Base-by-base conservation (phyloP, 75 land plant genomes). In the Larix kaempferi region DNA sequence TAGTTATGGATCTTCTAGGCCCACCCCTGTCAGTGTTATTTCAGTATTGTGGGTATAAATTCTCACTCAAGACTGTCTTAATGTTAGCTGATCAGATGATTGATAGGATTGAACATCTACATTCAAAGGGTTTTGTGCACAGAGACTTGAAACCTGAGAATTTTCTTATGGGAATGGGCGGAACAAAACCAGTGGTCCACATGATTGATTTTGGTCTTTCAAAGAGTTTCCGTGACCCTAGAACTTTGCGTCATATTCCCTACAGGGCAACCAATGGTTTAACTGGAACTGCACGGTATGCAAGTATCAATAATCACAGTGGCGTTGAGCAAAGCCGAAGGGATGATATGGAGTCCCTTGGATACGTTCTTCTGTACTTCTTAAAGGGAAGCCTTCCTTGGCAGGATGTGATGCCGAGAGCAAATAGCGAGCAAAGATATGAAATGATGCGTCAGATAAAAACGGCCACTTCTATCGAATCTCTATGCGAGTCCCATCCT, bases 131-230 rank as follows among this genome's bases (percentile, higher is more conserved):
- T 0, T 92, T 88, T 78, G 62, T 94, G 76, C 97, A 94, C 66
- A 79, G 97, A 78, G 97, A 94, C 78, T 90, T 92, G 41, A 94
- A 94, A 63, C 97, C 97, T 37, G 94, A 92, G 77, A 94, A 94
- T 78, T 94, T 94, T 79, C 87, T 94, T 19, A 92, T 94, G 94
- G 97, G 97, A 54, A 92, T 94, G 73, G 92, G 92, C 67, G 79
- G 91, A 75, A 29, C 0, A 0, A 88, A 87, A 88, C 89, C 92
- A 49, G 19, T 57, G 66, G 95, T 90, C 21, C 90, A 92, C 63
- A 86, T 92, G 37, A 92, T 92, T 77, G 92, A 92, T 84, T 92
- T 90, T 90, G 95, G 95, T 13, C 90, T 92, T 72, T 92, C 92
- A 44, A 92, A 92, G 85, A 86, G 86, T 78, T 92, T 88, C 77